Evolutionary conservation across 2,329 filamentous ascomycete genomes (phyloP).

Genomic region (Drechslerella dactyloides): DNA sequence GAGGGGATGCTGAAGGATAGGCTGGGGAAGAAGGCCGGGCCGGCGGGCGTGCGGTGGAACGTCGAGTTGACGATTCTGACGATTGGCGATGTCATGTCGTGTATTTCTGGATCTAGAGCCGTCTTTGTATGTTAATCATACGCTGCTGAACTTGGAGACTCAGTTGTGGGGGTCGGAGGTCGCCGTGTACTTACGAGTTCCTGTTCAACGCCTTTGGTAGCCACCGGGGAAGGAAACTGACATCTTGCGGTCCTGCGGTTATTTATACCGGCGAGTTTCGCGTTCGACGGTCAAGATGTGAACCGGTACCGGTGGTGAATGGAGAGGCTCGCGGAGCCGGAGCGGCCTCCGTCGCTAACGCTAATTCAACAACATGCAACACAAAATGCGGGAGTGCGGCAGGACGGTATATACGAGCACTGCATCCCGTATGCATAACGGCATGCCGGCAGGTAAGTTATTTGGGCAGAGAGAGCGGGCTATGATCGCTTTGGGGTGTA

Average conservation of each 20-base stretch:
- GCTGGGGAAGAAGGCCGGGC: constrained; percentile 75
- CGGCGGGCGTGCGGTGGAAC: constrained; percentile 79
- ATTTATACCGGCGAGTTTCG: not conserved
- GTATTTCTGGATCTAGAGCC: constrained; percentile 96
- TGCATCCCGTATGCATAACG: not conserved
- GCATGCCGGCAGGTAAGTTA: not conserved
- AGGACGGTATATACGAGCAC: constrained; percentile 60
- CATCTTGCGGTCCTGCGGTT: no score
- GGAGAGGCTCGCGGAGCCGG: constrained; percentile 49
- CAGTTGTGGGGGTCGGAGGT: no score
- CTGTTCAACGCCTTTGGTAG: no score
- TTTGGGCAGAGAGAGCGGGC: no score
- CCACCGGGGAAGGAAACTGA: no score
- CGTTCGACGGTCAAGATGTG: no score
- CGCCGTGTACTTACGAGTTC: no score
- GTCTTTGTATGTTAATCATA: no score
- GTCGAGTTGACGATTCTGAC: constrained; percentile 77
- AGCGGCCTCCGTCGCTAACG: constrained; percentile 62
- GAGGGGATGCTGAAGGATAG: constrained; percentile 74
- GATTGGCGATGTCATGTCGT: constrained; percentile 34
- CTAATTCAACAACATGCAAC: constrained; percentile 93
- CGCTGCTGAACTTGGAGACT: no score
- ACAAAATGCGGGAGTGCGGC: constrained; percentile 82
- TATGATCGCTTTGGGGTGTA: no score
- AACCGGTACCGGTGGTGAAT: no score